Evolutionary conservation across 2,329 filamentous ascomycete species (phyloP), one percentile per base, ranked within the genome.

Genomic region (Tolypocladium capitatum): DNA sequence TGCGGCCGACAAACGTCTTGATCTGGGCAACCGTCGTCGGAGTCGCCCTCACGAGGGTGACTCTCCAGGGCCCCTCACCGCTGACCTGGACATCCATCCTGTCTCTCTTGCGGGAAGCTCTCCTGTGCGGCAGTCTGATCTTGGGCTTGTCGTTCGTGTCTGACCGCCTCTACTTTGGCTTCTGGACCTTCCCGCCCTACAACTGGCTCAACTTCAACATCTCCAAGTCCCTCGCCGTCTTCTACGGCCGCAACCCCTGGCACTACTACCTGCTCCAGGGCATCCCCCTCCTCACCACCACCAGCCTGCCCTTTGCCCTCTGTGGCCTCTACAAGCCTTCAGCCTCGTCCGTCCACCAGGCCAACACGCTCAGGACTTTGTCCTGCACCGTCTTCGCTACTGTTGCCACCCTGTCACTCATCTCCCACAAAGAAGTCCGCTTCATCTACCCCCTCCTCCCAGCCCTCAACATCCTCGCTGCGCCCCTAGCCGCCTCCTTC

Each of bases 251-350:
- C 43, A 97, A 94, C 65, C 81, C 87, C 52, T 84, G 84, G 75
- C 89, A 96, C 64, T 98, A 97, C 68, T 98, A 96, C 63, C 67
- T 94, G 30, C 84, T 86, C 0, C 90, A 98, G 66, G 92, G 89
- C 5, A 74, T 95, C 27, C 91, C 92, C 2, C 75, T 97, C 0
- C 77, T 96, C 5, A 81, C 92, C 31, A 95, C 84, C 9, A 90
- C 87, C 1, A 81, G 81, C 38, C 69, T 96, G 2, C 90, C 90
- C 0, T 94, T 95, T 61, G 76, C 80, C 9, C 58, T 84, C 2
- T 52, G 75, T 14, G 86, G 83, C 0, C 60, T 94, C 8, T 83
- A 75, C 65, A 75, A 59, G 52, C 73, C 61, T 35, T 67, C 53
- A 4, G 47, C 58, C 1, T 56, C 69, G 5, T 58, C 69, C 34